phyloP scores from a whole-genome alignment of 169 alveolate genomes.

The Blepharisma undulans region DNA sequence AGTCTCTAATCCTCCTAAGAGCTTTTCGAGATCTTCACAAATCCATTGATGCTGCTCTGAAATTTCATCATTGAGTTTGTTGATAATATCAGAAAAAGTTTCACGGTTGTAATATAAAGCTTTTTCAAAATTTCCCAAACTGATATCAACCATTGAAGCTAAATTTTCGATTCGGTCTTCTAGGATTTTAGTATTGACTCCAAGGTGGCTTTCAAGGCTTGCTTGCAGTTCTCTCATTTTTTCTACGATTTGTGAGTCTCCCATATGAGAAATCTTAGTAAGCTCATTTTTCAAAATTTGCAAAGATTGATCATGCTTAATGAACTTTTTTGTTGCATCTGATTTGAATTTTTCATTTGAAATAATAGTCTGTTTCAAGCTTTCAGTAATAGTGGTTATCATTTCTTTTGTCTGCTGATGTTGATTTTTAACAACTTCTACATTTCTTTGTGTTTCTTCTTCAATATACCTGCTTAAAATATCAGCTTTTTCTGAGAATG shows the following conservation, averaged over 20 bases:
- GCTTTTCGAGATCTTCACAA: constrained; percentile 9
- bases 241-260: neutral
- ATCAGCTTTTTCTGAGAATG: constrained; percentile 35
- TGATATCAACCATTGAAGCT: constrained; percentile 4
- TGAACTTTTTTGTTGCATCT: neutral
- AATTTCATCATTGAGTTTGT: constrained; percentile 16
- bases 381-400: constrained; percentile 18
- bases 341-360: neutral
- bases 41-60: neutral
- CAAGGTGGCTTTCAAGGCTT: neutral
- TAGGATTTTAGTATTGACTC: neutral
- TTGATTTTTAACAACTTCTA: neutral
- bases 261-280: neutral
- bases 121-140: constrained; percentile 4
- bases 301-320: neutral
- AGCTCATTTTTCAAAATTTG: neutral
- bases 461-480: constrained; percentile 25
- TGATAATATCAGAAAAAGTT: neutral
- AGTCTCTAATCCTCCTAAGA: neutral
- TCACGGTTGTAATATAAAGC: neutral
- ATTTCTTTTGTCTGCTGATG: constrained; percentile 29
- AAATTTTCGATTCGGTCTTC: constrained; percentile 12
- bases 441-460: constrained; percentile 1
- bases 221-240: constrained; percentile 14
- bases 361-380: neutral